These are phyloP conservation scores for Claviceps arundinis DNA, from an alignment of 2,329 filamentous ascomycete genomes.

Conservation along the genomic window DNA sequence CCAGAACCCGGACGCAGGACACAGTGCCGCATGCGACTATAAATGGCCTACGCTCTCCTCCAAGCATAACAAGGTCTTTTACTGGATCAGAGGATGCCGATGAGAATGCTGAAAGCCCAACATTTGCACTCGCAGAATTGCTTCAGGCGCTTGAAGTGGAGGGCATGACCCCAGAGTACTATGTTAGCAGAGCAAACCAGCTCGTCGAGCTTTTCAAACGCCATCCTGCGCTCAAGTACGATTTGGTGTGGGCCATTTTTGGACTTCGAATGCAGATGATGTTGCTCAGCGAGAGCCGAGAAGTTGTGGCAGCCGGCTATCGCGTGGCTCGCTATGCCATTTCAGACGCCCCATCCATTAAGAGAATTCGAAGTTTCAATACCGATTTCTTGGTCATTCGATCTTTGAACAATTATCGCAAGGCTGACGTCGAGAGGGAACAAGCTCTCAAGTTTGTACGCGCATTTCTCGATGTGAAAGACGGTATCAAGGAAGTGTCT, in stretches of 20 bases:
- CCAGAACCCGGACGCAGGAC: constrained; percentile 36
- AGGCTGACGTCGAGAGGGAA: constrained; percentile 92
- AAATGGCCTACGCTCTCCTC: constrained; percentile 41
- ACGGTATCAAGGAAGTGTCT: constrained; percentile 78
- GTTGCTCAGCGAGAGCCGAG: constrained; percentile 87
- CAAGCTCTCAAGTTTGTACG: constrained; percentile 94
- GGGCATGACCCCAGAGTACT: constrained; percentile 85
- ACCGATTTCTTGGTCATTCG: constrained; percentile 85
- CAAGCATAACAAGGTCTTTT: constrained; percentile 40
- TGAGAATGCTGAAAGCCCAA: constrained; percentile 70
- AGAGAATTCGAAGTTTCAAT: constrained; percentile 74
- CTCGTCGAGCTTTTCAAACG: constrained; percentile 94
- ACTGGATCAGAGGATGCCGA: constrained; percentile 54
- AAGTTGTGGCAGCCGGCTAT: constrained; percentile 91
- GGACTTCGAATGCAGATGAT: constrained; percentile 88
- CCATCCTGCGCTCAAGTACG: constrained; percentile 87
- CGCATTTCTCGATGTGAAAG: constrained; percentile 90
- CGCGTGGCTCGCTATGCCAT: constrained; percentile 88
- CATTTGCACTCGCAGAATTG: constrained; percentile 79
- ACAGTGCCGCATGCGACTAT: constrained; percentile 24
- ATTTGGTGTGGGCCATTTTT: constrained; percentile 91
- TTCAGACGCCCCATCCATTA: constrained; percentile 77
- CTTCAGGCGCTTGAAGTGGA: constrained; percentile 79
- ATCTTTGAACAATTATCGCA: constrained; percentile 88
- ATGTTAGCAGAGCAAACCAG: constrained; percentile 82